Percentiles rank a stretch among this genome's conserved stretches.
Conservation (phyloP, 2,329 filamentous ascomycete genomes). For the Trichophaea hybrida region DNA sequence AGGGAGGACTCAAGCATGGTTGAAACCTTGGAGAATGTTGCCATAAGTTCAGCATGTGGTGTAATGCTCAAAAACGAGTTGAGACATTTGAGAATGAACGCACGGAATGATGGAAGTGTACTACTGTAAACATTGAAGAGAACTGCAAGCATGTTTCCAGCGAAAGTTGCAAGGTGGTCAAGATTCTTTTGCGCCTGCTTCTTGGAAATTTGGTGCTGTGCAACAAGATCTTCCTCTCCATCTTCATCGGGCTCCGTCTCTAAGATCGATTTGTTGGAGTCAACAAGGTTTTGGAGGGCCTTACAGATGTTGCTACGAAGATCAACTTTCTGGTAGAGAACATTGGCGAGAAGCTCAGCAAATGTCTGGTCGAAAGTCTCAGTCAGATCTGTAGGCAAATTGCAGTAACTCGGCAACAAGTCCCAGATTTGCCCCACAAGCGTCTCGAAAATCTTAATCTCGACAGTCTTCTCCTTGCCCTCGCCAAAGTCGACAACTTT, state of each 20-base stretch:
- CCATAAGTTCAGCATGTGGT: slow-evolving; percentile 57
- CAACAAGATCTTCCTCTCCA: slow-evolving; percentile 53
- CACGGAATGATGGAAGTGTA: slow-evolving; percentile 81
- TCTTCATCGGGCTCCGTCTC: slow-evolving; percentile 42
- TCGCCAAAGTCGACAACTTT: slow-evolving; percentile 64
- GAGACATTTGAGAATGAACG: slow-evolving; percentile 83
- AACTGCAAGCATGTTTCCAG: slow-evolving; percentile 82
- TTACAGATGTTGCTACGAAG: slow-evolving; percentile 77
- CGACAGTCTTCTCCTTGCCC: slow-evolving; percentile 74
- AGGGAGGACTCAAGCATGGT: slow-evolving; percentile 66
- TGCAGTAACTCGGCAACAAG: slow-evolving; percentile 83
- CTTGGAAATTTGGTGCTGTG: slow-evolving; percentile 67
- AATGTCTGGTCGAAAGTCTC: slow-evolving; percentile 73
- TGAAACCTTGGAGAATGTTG: slow-evolving; percentile 78
- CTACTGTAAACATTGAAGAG: slow-evolving; percentile 99
- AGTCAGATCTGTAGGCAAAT: slow-evolving; percentile 65
- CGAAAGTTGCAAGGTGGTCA: slow-evolving; percentile 60
- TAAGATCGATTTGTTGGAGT: slow-evolving; percentile 75
- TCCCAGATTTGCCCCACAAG: slow-evolving; percentile 93
- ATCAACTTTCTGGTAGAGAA: slow-evolving; percentile 84
- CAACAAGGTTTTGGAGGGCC: slow-evolving; percentile 70
- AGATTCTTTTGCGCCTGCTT: slow-evolving; percentile 64
- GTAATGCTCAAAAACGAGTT: slow-evolving; percentile 89
- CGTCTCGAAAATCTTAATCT: slow-evolving; percentile 95
- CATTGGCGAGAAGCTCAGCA: slow-evolving; percentile 77